Base-by-base conservation (phyloP, 2,329 filamentous ascomycete genomes). In the Chrysosporium queenslandicum region DNA sequence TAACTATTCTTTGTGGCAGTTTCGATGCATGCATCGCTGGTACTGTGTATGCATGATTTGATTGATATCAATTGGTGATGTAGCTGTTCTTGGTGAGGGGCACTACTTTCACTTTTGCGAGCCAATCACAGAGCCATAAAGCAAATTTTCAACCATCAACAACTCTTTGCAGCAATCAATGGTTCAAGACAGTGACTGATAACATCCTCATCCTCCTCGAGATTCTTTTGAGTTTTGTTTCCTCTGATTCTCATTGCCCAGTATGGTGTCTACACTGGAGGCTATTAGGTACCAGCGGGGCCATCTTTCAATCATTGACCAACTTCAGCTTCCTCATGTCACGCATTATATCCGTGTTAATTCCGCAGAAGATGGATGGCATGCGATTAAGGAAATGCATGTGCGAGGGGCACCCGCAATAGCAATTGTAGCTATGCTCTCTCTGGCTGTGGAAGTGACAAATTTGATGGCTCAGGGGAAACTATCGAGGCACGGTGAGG, bases 401-500 rank as follows among this genome's bases (percentile, higher is more conserved):
- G 74, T 76, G 14, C 75, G 81, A 49, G 85, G 87, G 37, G 92
- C 92, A 4, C 92, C 92, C 0, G 92, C 92, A 42, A 98, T 98
- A 67, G 92, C 92, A 41, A 97, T 98, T 58, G 92, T 98, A n/a
- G 92, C 92, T 20, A 87, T 86, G 18, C 78, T 98, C 30, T 84
- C 87, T 1, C 79, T 96, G 32, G 90, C 89, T 1, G 87, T 95
- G 7, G 91, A 97, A 67, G 71, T 97, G 7, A 74, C 81, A 47
- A 78, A 62, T 54, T 70, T 68, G 6, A 50, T 60, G 6, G 46
- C 58, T 2, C 37, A 58, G 20, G 59, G 60, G 14, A 74, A 73
- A 58, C 60, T 76, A 4, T 71, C 78, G 1, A 57, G 69, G 30
- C 68, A 73, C 3, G 76, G 79, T 0, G 81, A 85, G 45, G 78